phyloP scores from a whole-genome alignment of 768 basidiomycete genomes.

The Tylopilus subfusipes region DNA sequence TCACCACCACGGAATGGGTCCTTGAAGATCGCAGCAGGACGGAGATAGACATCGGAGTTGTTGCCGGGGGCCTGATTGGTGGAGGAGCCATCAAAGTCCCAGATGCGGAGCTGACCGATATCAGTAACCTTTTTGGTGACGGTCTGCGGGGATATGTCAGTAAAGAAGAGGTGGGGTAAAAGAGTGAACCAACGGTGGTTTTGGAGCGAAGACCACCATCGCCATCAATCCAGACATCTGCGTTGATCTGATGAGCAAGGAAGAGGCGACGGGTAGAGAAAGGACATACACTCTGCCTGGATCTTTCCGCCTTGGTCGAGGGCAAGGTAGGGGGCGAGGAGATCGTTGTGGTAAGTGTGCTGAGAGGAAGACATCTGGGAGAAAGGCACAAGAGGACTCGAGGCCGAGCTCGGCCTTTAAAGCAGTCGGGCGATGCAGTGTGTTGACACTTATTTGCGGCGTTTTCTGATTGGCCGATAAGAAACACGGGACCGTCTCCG shows the following conservation, averaged over 20 bases:
- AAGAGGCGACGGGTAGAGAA: not conserved
- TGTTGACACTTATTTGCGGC: conserved; percentile 28
- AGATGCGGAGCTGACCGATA: conserved; percentile 88
- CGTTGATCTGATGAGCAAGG: conserved; percentile 12
- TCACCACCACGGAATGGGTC: conserved; percentile 99
- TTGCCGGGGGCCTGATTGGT: conserved; percentile 95
- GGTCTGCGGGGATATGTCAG: conserved; percentile 50
- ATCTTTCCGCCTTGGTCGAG: conserved; percentile 88
- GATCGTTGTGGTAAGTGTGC: conserved; percentile 66
- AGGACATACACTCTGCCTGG: conserved; percentile 85
- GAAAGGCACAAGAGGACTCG: not conserved
- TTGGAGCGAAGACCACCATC: conserved; percentile 93
- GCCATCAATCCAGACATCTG: conserved; percentile 99
- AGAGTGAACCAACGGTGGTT: conserved; percentile 66
- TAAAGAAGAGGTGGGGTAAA: not conserved
- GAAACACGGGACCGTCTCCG: not conserved
- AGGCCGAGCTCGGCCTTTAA: conserved; percentile 22
- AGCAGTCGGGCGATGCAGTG: conserved; percentile 7
- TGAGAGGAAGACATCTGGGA: conserved; percentile 26
- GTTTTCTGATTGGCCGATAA: conserved; percentile 33
- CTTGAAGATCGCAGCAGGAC: conserved; percentile 95
- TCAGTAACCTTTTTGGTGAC: conserved; percentile 81
- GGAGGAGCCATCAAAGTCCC: conserved; percentile 99
- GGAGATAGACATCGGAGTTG: conserved; percentile 98
- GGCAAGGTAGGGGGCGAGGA: conserved; percentile 85